Conservation (phyloP, 345 rosid genomes). For the Syzygium aromaticum region DNA sequence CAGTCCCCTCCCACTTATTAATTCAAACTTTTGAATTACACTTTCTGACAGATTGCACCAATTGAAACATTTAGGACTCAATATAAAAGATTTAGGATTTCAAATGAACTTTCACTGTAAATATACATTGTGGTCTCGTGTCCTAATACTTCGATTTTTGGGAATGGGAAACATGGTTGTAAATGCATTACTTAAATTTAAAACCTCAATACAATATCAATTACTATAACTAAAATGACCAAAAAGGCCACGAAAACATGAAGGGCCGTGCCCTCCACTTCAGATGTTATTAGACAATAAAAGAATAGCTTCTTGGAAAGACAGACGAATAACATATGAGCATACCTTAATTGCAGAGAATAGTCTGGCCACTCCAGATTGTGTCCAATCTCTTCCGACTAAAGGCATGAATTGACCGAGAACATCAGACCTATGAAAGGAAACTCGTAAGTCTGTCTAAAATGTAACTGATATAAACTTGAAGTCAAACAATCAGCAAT, state of each 20-base stretch:
- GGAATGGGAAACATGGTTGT: not conserved
- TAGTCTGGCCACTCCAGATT: conserved; percentile 89
- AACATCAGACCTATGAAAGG: conserved; percentile 62
- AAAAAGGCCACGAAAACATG: not conserved
- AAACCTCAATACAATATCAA: not conserved
- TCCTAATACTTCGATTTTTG: not conserved
- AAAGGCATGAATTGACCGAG: conserved; percentile 96
- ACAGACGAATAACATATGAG: not conserved
- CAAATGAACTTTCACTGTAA: not conserved
- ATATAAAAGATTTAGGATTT: not conserved
- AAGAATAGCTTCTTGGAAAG: not conserved
- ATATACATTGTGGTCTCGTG: not conserved
- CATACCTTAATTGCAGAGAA: conserved; percentile 84
- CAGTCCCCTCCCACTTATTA: not conserved
- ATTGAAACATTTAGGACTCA: not conserved
- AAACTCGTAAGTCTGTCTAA: not conserved
- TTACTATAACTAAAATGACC: not conserved
- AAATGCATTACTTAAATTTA: not conserved
- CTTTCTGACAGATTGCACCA: not conserved
- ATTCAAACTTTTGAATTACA: not conserved
- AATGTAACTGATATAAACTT: not conserved
- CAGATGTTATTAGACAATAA: not conserved
- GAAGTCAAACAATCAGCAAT: not conserved
- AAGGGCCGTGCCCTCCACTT: not conserved
- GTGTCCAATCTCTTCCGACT: conserved; percentile 97